Base-by-base conservation (phyloP, 2,329 filamentous ascomycete species). In the Macrophomina pseudophaseolina region DNA sequence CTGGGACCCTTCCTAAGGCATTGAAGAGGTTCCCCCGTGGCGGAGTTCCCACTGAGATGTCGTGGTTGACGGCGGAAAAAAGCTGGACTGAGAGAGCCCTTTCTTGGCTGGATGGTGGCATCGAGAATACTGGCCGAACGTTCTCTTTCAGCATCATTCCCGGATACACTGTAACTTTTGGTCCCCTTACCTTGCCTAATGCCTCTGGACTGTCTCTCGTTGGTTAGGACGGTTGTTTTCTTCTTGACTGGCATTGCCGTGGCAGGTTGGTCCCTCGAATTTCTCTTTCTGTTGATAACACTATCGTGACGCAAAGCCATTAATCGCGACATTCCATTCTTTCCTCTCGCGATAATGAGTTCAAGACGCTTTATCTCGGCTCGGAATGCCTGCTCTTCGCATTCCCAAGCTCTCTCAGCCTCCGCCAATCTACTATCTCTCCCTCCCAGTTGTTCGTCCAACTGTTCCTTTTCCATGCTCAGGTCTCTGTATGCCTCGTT, bases 291-390 rank as follows among this genome's bases (percentile, higher is more conserved):
- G 38, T 74, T 72, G 7, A 83, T 65, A 18, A 80, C 69, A 68
- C 79, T 82, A 28, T 76, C 76, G 69, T 81, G 77, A 33, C 81
- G 74, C 30, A 79, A 80, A 32, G 76, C 72, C 14, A 80, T 76
- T 23, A 83, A 74, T 60, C 78, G 79, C 23, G 77, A 73, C 63
- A 83, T 72, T 9, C 81, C 81, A 49, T 74, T 71, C 32, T 76
- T 75, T 7, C 80, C 76, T 58, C 76, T 76, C 2, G 79, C 78
- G 66, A 83, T 80, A 32, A 83, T 68, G 3, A 82, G 67, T 69
- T 83, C 81, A 14, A 83, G 73, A 8, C 46, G 56, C 53, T 48
- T 69, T 51, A 40, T 56, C 23, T 66, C 65, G 11, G 32, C 44
- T 23, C 59, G 59, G 23, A 38, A 63, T 8, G 40, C 48, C 4